phyloP scores from a whole-genome alignment of 805 yeast species.

The Candida boleticola region DNA sequence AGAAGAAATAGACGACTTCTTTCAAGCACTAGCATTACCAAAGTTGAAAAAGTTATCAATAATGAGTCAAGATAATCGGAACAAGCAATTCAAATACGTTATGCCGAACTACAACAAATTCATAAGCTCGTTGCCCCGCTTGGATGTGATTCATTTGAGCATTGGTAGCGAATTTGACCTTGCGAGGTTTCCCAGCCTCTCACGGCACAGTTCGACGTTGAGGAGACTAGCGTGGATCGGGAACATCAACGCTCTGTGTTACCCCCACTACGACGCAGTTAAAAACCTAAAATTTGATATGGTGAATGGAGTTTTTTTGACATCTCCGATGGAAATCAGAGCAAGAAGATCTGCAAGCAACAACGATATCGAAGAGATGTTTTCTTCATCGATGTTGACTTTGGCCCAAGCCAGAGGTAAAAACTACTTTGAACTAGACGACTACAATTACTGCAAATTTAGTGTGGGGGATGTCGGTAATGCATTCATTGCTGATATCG shows the following conservation, averaged over 20 bases:
- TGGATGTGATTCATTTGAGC: conserved; percentile 3
- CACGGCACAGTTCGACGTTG: conserved; percentile 3
- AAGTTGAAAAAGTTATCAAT: conserved; percentile 4
- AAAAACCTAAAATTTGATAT: conserved; percentile 4
- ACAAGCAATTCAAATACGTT: not conserved
- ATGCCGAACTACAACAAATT: conserved; percentile 4
- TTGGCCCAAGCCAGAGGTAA: conserved; percentile 5
- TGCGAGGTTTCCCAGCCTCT: conserved; percentile 1
- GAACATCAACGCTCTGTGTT: not conserved
- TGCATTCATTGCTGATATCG: not conserved
- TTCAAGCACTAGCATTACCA: conserved; percentile 1
- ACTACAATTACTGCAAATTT: conserved; percentile 4
- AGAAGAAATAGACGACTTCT: conserved; percentile 5
- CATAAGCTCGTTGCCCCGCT: not conserved
- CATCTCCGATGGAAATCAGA: not conserved
- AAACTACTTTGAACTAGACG: conserved; percentile 4
- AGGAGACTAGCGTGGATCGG: conserved; percentile 8
- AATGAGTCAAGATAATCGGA: not conserved
- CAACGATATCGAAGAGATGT: not conserved
- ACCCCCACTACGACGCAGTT: not conserved
- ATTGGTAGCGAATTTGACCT: conserved; percentile 5
- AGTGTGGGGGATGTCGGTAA: not conserved
- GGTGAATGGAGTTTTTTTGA: not conserved
- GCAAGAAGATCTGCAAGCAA: no score
- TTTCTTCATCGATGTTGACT: not conserved